phyloP scores from a whole-genome alignment of 345 rosid genomes.

The Psidium friedrichsthalianum region DNA sequence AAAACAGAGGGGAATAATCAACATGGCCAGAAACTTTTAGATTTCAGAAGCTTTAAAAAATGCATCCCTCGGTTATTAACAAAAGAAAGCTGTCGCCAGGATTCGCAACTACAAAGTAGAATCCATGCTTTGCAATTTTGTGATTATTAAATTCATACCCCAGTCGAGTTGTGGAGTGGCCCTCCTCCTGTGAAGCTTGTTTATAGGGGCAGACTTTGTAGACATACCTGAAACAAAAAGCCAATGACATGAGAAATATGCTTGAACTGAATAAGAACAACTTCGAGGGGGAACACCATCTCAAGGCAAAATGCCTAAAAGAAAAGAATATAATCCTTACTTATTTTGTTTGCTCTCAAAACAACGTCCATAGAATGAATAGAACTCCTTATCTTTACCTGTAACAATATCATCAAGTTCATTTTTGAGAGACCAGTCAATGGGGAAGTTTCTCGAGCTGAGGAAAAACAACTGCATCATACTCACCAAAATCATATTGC shows the following conservation, averaged over 20 bases:
- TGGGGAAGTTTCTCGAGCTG: neutral
- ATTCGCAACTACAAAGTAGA: neutral
- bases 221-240: conserved; percentile 49
- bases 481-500: conserved; percentile 80
- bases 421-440: neutral
- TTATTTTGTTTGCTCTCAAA: conserved; percentile 90
- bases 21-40: neutral
- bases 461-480: neutral
- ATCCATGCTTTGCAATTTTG: neutral
- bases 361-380: conserved; percentile 68
- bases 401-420: conserved; percentile 7
- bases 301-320: neutral
- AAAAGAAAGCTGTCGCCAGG: neutral
- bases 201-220: conserved; percentile 91
- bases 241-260: neutral
- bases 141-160: conserved; percentile 42
- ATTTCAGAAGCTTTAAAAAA: neutral
- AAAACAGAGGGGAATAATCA: neutral
- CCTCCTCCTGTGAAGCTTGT: conserved; percentile 85
- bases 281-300: neutral
- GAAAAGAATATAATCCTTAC: conserved; percentile 18
- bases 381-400: conserved; percentile 95
- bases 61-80: neutral
- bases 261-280: neutral
- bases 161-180: conserved; percentile 45